Evolutionary conservation across 1,139 yeast species (phyloP).

Genomic region (Scheffersomyces illinoinensis): DNA sequence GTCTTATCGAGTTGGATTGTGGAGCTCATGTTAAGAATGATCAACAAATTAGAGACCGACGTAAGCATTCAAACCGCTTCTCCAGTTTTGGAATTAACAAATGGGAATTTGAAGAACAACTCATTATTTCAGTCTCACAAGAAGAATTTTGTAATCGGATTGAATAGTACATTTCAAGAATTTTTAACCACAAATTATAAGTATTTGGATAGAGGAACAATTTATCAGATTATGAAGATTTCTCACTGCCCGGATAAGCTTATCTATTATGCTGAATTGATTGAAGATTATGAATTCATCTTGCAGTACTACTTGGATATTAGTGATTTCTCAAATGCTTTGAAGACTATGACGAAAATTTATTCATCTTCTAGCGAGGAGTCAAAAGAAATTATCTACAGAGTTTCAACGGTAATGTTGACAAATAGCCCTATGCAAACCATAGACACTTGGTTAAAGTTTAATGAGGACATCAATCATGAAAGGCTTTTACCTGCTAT

Average conservation of each 20-base stretch:
- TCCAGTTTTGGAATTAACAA: not conserved
- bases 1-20: constrained; percentile 84
- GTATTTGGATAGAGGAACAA: constrained; percentile 59
- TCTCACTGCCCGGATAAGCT: constrained; percentile 67
- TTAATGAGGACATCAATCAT: constrained; percentile 47
- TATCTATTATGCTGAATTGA: constrained; percentile 64
- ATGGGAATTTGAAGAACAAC: not conserved
- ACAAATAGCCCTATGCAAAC: constrained; percentile 71
- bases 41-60: constrained; percentile 23
- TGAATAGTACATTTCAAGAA: constrained; percentile 39
- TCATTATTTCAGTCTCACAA: not conserved
- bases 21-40: constrained; percentile 48
- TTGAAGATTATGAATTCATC: constrained; percentile 70
- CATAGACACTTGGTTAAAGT: constrained; percentile 75
- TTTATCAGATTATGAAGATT: constrained; percentile 69
- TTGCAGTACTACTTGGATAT: constrained; percentile 66
- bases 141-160: constrained; percentile 13
- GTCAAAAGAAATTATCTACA: constrained; percentile 50
- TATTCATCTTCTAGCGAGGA: constrained; percentile 39
- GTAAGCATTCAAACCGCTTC: constrained; percentile 4
- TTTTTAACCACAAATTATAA: constrained; percentile 55
- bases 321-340: constrained; percentile 74
- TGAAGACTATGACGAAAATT: constrained; percentile 53
- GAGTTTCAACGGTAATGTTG: constrained; percentile 66
- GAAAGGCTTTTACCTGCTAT: constrained; percentile 74